These are phyloP conservation scores for Coniochaeta sp. DNA, from an alignment of 2,329 filamentous ascomycete species.

Conservation along the genomic window DNA sequence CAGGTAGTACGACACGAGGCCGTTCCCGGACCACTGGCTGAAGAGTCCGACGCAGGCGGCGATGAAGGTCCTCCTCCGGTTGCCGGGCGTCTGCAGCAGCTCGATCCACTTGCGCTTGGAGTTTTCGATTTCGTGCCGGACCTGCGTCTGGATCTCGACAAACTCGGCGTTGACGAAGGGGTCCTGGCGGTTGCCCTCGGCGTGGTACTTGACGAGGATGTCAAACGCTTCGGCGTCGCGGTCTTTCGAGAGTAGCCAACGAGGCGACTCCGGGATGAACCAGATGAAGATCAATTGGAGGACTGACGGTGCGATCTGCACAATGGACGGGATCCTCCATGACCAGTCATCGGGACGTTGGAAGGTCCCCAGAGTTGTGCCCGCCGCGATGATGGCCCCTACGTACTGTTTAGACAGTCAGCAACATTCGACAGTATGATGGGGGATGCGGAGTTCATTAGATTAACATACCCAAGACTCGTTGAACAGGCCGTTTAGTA, in stretches of 20 bases:
- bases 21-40: constrained; percentile 51
- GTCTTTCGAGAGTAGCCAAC: constrained; percentile 26
- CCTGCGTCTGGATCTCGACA: constrained; percentile 34
- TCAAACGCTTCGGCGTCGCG: constrained; percentile 23
- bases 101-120: constrained; percentile 36
- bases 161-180: constrained; percentile 32
- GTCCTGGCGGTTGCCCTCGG: constrained; percentile 26
- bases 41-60: constrained; percentile 46
- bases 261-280: constrained; percentile 28
- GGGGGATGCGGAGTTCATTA: too few relatives aligned
- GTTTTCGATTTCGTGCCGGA: constrained; percentile 35
- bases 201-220: constrained; percentile 27
- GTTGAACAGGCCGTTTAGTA: constrained; percentile 7
- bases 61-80: constrained; percentile 46
- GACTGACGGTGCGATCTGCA: constrained; percentile 7
- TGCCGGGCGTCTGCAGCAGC: constrained; percentile 41
- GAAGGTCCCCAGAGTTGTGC: constrained; percentile 15
- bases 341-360: constrained; percentile 9
- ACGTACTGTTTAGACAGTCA: constrained; percentile 12
- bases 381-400: constrained; percentile 18
- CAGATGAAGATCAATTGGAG: constrained; percentile 16
- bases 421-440: neutral
- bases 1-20: constrained; percentile 34
- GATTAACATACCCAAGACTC: constrained; percentile 18
- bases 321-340: constrained; percentile 8